Percentiles rank a stretch among this genome's conserved stretches.
Evolutionary conservation across 2,329 filamentous ascomycete species (phyloP).

Genomic region (Dryadomyces quercivorus): DNA sequence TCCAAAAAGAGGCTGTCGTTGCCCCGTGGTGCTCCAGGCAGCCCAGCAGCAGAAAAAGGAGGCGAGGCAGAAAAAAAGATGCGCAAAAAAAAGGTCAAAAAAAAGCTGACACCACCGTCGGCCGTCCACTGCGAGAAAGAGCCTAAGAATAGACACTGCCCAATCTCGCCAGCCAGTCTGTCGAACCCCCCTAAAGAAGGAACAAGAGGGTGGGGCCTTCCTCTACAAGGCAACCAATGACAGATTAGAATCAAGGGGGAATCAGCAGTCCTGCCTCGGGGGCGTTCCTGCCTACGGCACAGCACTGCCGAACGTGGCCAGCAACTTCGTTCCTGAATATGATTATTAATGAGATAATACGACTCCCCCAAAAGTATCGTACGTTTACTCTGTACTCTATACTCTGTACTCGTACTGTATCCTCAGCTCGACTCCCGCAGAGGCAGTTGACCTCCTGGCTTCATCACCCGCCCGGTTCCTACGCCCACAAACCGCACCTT

Average conservation of each 20-base stretch:
- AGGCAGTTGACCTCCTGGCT: conserved; percentile 7
- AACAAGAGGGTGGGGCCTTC: neutral
- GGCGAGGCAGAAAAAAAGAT: neutral
- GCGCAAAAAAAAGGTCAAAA: neutral
- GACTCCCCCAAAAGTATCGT: no score
- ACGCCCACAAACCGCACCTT: conserved; percentile 8
- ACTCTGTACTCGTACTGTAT: no score
- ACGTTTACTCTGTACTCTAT: no score
- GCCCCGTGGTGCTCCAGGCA: neutral
- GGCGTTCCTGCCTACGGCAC: neutral
- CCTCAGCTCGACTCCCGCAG: neutral
- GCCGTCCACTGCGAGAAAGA: no score
- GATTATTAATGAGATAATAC: neutral
- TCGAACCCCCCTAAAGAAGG: neutral
- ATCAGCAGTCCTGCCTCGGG: neutral
- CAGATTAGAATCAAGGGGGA: neutral
- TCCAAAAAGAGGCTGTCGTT: neutral
- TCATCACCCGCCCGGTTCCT: conserved; percentile 7
- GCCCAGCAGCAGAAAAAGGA: neutral
- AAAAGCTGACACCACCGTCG: neutral
- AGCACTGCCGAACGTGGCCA: no score
- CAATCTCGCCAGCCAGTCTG: neutral
- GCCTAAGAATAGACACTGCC: neutral
- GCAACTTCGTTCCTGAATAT: neutral
- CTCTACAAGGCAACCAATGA: conserved; percentile 6